A percentile compares a stretch with the other conserved stretches of the same genome.
phyloP scores from a whole-genome alignment of 2,329 filamentous ascomycete genomes.

The Dactylellina leptospora region DNA sequence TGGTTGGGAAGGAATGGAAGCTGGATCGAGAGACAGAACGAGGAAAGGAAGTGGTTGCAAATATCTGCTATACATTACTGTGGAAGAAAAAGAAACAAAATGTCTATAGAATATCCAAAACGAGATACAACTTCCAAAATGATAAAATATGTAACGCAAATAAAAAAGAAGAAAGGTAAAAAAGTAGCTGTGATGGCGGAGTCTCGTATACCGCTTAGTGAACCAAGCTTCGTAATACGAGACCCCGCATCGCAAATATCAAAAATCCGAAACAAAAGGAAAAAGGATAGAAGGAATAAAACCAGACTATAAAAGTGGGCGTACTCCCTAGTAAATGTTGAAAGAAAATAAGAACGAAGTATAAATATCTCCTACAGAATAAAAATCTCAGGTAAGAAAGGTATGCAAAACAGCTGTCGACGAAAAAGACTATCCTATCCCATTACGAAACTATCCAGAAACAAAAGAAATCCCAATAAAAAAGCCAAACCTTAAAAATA shows the following conservation, averaged over 20 bases:
- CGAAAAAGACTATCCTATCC: too few species aligned
- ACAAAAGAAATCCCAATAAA: neutral
- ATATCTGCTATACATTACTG: too few species aligned
- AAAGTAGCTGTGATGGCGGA: neutral
- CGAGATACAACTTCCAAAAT: conserved; percentile 3
- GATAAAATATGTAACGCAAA: conserved; percentile 19
- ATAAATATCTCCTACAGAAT: neutral
- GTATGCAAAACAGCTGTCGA: too few species aligned
- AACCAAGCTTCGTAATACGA: too few species aligned
- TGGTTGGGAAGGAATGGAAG: too few species aligned
- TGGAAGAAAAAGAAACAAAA: neutral
- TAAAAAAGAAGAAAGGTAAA: conserved; percentile 17
- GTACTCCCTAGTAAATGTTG: conserved; percentile 9
- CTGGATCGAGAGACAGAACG: too few species aligned
- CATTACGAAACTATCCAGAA: too few species aligned
- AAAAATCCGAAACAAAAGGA: neutral
- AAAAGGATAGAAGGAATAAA: conserved; percentile 1
- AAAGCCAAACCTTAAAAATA: conserved; percentile 2
- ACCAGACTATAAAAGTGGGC: neutral
- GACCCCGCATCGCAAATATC: too few species aligned
- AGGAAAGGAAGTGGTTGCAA: too few species aligned
- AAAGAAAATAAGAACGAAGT: conserved; percentile 10
- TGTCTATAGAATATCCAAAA: neutral
- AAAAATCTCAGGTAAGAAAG: conserved; percentile 27
- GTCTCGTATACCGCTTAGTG: conserved; percentile 16